Base-by-base conservation (phyloP, 768 basidiomycete genomes). In the Crassisporium funariophilum region DNA sequence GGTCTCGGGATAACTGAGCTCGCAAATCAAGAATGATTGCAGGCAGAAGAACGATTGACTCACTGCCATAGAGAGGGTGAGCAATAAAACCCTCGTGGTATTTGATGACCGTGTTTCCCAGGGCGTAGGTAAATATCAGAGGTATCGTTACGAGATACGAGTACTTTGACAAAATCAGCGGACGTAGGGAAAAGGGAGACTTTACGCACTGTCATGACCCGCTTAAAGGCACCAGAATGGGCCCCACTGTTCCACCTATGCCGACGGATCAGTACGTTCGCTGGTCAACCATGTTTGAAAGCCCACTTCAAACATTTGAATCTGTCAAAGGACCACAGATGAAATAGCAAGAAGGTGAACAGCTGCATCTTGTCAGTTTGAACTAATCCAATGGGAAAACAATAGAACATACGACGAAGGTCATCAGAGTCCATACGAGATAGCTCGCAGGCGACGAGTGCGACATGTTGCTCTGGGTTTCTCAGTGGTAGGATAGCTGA, bases 261-360 rank as follows among this genome's bases (percentile, higher is more conserved):
- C n/a, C n/a, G n/a, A n/a, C n/a, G n/a, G n/a, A n/a, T n/a, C n/a
- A n/a, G n/a, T n/a, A 25, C n/a, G 19, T 16, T 49, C 12, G 47
- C 27, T 19, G 24, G 7, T 13, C 22, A 33, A 24, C 10, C 35
- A 16, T 41, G 38, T 21, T 13, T 35, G 17, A 20, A 31, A 19
- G 59, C 77, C 53, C 49, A 86, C 86, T 58, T 82, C 43, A 91
- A 61, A 61, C 87, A 90, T 55, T 75, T 78, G 72, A 91, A 91
- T 47, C 77, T 75, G 61, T 91, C 89, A 59, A 86, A 91, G 4
- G 83, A 83, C 83, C 86, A 91, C 41, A 91, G 65, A 58, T 91
- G 88, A 60, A 78, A 84, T 2, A 90, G 12, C 5, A 90, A 71
- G 59, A 90, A 90, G 3, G 56, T 56, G 1, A 75, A 78, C 5